Base-by-base conservation (phyloP, 164 flowering plant species). In the Echeveria elegans region DNA sequence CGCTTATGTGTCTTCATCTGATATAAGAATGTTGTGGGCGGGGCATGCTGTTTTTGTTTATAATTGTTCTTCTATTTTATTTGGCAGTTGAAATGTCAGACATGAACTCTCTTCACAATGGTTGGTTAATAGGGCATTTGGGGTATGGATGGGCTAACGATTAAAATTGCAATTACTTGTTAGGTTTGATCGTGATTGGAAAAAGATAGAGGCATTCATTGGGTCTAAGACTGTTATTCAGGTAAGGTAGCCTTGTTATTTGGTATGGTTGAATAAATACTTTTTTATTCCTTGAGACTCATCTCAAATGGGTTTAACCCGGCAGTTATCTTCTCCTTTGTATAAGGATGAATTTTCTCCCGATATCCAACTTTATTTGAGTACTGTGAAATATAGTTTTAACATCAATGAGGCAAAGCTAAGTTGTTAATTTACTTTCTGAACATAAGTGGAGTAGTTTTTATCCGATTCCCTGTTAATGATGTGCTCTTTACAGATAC, bases 171-270 rank as follows among this genome's bases (percentile, higher is more conserved):
- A 53, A 18, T 21, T 29, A 38, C 73, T 81, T 52, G 15, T n/a
- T 78, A 90, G 97, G 71, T 93, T 90, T 79, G 97, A 93, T 74
- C 92, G 96, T 47, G 98, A 93, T 72, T 90, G 98, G 97, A 93
- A 93, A 40, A 40, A 40, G 45, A 40, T 40, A 7, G 45, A 40
- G 11, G 45, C 45, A 2, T 40, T 40, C 45, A 40, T 40, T 40
- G 45, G 45, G 14, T 40, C 45, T 14, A 40, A 40, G 45, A 40
- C 45, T 40, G 45, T 40, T 40, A 40, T 40, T 40, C 45, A 40
- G 45, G 45, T 40, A 40, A 34, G 37, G n/a, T n/a, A n/a, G n/a
- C n/a, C n/a, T n/a, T n/a, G n/a, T n/a, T 36, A 36, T 36, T 36
- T 36, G 38, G 38, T 36, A 5, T n/a, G n/a, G 38, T 36, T 36